Evolutionary conservation across 2,329 filamentous ascomycete species (phyloP).

Genomic region (Xylariaceae sp.): DNA sequence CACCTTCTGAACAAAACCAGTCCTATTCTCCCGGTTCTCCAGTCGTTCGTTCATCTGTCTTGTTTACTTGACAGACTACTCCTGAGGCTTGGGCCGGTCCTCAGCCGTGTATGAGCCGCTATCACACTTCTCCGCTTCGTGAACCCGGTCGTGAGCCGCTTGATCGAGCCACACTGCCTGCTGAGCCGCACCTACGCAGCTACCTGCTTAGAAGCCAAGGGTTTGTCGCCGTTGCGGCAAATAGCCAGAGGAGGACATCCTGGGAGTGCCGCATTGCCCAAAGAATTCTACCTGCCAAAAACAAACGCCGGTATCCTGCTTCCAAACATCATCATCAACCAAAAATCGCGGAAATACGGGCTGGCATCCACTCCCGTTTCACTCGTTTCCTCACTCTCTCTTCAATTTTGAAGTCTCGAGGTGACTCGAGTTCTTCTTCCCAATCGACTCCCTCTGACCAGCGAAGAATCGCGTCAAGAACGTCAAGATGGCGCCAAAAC

Average conservation of each 20-base stretch:
- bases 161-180: slow-evolving; percentile 5
- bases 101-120: slow-evolving; percentile 3
- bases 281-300: background rate
- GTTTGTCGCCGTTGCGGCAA: background rate
- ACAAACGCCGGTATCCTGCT: background rate
- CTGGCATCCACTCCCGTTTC: background rate
- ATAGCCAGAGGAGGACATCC: background rate
- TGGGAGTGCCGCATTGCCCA: background rate
- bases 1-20: background rate
- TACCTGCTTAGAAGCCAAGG: slow-evolving; percentile 5
- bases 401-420: background rate
- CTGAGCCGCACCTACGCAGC: slow-evolving; percentile 2
- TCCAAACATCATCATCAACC: background rate
- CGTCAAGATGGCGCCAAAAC: slow-evolving; percentile 14
- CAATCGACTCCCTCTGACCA: background rate
- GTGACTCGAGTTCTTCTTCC: background rate
- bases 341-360: background rate
- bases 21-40: background rate
- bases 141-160: background rate
- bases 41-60: slow-evolving; percentile 9
- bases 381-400: background rate
- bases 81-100: background rate
- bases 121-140: background rate
- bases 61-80: background rate
- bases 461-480: background rate